Evolutionary conservation across 2,329 filamentous ascomycete genomes (phyloP).

Genomic region (Aaosphaeria arxii): DNA sequence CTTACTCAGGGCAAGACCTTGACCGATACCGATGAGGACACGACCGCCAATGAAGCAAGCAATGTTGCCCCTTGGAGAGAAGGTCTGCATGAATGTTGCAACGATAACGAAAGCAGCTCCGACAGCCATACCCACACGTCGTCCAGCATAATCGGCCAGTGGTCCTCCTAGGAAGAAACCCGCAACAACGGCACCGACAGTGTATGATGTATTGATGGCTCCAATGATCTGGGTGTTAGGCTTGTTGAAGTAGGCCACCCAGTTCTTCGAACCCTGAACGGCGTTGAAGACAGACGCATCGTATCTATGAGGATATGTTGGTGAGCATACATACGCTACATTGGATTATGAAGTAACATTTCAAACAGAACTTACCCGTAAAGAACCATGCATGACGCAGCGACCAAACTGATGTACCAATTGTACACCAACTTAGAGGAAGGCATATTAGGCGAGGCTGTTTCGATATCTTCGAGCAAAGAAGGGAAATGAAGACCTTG

Average conservation of each 20-base stretch:
- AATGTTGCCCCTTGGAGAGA: conserved; percentile 56
- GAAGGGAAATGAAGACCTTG: neutral
- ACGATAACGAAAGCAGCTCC: conserved; percentile 65
- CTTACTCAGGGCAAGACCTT: conserved; percentile 63
- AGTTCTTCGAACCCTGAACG: conserved; percentile 65
- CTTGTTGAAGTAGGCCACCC: conserved; percentile 62
- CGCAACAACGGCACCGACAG: conserved; percentile 66
- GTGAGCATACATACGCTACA: too few relatives aligned
- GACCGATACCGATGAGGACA: conserved; percentile 67
- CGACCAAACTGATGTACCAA: conserved; percentile 65
- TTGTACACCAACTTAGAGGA: conserved; percentile 44
- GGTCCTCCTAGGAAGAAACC: conserved; percentile 69
- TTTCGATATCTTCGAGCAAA: neutral
- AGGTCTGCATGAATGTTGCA: conserved; percentile 67
- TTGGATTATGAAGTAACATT: too few relatives aligned
- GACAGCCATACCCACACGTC: conserved; percentile 62
- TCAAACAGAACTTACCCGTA: conserved; percentile 48
- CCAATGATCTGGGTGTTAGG: conserved; percentile 48
- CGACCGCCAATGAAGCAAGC: conserved; percentile 67
- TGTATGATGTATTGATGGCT: conserved; percentile 66
- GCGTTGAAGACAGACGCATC: conserved; percentile 74
- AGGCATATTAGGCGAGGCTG: conserved; percentile 26
- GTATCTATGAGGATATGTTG: conserved; percentile 39
- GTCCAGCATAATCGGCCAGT: conserved; percentile 59
- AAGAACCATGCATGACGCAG: conserved; percentile 71